phyloP scores from a whole-genome alignment of 768 basidiomycete genomes.

The Exsudoporus frostii region DNA sequence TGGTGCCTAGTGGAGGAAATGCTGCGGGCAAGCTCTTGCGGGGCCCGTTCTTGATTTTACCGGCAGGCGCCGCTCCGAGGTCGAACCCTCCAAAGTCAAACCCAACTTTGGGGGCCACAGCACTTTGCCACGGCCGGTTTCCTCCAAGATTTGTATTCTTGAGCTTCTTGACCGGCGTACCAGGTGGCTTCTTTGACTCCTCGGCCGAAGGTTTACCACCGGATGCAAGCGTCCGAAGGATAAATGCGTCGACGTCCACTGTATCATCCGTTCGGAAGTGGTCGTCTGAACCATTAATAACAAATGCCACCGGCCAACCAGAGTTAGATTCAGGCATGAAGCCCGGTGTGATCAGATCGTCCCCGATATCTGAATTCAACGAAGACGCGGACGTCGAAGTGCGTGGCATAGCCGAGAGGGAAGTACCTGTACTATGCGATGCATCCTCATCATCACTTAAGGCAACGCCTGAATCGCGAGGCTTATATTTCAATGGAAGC shows the following conservation, averaged over 20 bases:
- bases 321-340: conserved; percentile 49
- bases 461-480: conserved; percentile 64
- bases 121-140: conserved; percentile 78
- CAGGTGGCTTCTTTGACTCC: conserved; percentile 61
- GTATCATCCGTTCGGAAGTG: conserved; percentile 25
- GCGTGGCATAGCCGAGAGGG: conserved; percentile 43
- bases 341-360: conserved; percentile 70
- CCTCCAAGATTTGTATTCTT: conserved; percentile 56
- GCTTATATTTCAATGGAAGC: conserved; percentile 66
- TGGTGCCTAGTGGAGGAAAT: conserved; percentile 46
- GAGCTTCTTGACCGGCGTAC: conserved; percentile 77
- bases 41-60: conserved; percentile 47
- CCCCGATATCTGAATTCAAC: conserved; percentile 52
- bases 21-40: conserved; percentile 77
- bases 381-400: conserved; percentile 65
- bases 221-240: conserved; percentile 61
- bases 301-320: conserved; percentile 57
- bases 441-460: conserved; percentile 58
- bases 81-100: conserved; percentile 45
- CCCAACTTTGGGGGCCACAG: conserved; percentile 64
- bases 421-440: conserved; percentile 12
- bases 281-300: conserved; percentile 42
- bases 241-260: conserved; percentile 66
- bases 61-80: conserved; percentile 34
- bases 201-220: conserved; percentile 48